phyloP scores from a whole-genome alignment of 495 filamentous ascomycete species.

The Hypoxylon lenormandii region DNA sequence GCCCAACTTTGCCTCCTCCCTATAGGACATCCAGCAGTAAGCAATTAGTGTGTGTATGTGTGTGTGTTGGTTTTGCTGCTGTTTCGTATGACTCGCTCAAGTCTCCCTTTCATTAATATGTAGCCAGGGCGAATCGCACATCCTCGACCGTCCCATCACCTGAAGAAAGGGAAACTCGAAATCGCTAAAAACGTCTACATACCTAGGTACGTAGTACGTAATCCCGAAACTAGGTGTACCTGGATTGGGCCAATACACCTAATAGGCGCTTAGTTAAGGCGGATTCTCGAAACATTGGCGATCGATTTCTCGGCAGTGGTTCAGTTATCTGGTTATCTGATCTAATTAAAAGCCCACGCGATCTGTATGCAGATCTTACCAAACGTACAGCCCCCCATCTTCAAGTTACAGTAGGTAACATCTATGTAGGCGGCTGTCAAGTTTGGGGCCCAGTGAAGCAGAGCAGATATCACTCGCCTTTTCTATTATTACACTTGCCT shows the following conservation, averaged over 20 bases:
- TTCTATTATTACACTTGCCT: slow-evolving; percentile 28
- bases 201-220: too few relatives aligned
- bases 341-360: slow-evolving; percentile 2
- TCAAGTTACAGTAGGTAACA: not conserved
- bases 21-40: not conserved
- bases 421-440: slow-evolving; percentile 3
- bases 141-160: slow-evolving; percentile 7
- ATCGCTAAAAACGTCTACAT: not conserved
- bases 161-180: not conserved
- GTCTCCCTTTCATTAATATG: slow-evolving; percentile 36
- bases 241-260: not conserved
- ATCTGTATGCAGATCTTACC: slow-evolving; percentile 15
- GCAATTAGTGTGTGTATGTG: not conserved
- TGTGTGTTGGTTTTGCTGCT: slow-evolving; percentile 3
- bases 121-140: slow-evolving; percentile 26
- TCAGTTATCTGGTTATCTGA: slow-evolving; percentile 6
- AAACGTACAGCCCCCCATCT: not conserved
- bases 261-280: not conserved
- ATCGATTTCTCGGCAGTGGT: slow-evolving; percentile 20
- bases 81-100: slow-evolving; percentile 37
- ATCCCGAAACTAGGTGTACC: not conserved
- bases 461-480: slow-evolving; percentile 16
- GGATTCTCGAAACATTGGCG: slow-evolving; percentile 11
- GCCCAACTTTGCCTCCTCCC: not conserved
- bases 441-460: not conserved